These are phyloP conservation scores for Claviceps sp. DNA, from an alignment of 2,329 filamentous ascomycete genomes.

Conservation along the genomic window DNA sequence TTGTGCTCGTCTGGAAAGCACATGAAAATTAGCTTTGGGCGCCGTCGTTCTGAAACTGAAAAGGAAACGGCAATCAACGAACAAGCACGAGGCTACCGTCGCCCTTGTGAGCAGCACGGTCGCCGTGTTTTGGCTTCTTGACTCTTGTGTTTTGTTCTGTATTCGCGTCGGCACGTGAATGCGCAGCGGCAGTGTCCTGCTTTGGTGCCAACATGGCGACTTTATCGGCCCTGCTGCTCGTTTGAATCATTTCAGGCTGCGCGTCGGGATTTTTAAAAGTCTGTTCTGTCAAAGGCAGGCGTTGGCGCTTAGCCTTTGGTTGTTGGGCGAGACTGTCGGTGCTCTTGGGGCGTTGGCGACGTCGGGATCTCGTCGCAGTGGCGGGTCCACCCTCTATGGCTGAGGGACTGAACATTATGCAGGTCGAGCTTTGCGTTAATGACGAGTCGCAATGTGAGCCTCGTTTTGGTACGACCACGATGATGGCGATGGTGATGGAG, in stretches of 20 bases:
- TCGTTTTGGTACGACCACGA: not conserved
- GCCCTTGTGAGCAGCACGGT: conserved; percentile 48
- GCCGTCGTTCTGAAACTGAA: not conserved
- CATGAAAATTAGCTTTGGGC: not conserved
- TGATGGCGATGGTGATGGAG: not conserved
- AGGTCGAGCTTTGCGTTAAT: conserved; percentile 4
- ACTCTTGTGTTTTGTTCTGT: conserved; percentile 46
- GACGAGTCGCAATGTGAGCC: conserved; percentile 1
- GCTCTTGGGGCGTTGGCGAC: conserved; percentile 45
- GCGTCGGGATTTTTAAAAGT: conserved; percentile 40
- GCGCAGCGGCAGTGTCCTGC: conserved; percentile 32
- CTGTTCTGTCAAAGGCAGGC: conserved; percentile 43
- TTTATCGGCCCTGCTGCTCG: conserved; percentile 34
- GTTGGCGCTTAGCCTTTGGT: conserved; percentile 51
- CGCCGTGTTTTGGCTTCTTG: conserved; percentile 49
- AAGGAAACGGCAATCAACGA: conserved; percentile 12
- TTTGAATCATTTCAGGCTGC: conserved; percentile 40
- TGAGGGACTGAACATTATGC: conserved; percentile 46
- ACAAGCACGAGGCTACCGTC: conserved; percentile 41
- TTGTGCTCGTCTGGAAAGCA: conserved; percentile 58
- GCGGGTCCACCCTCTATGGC: conserved; percentile 37
- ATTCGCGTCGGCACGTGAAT: conserved; percentile 23
- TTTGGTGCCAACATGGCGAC: conserved; percentile 28
- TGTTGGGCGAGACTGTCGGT: conserved; percentile 40
- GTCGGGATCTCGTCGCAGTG: conserved; percentile 45